Percentiles rank a stretch among this genome's conserved stretches.
phyloP scores from a whole-genome alignment of 140 eudicot genomes.

The Ambrosia hybrid region DNA sequence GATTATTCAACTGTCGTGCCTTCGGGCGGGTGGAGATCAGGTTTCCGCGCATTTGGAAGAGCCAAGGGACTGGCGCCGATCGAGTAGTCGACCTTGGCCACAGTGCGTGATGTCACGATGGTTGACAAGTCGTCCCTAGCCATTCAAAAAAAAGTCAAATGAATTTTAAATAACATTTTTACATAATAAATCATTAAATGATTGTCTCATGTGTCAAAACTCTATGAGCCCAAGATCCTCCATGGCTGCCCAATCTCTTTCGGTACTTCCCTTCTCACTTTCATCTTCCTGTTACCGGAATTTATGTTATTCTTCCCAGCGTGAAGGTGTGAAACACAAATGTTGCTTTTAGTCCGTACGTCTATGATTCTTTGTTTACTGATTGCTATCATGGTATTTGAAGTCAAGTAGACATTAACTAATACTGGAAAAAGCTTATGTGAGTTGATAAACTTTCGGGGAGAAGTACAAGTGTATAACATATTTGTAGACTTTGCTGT shows the following conservation, averaged over 20 bases:
- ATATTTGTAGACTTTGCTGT: neutral
- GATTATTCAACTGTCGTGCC: too few species aligned
- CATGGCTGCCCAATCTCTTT: conserved; percentile 22
- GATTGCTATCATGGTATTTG: neutral
- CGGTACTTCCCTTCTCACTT: conserved; percentile 39
- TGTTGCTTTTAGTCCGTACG: conserved; percentile 54
- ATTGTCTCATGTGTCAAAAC: too few species aligned
- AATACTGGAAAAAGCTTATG: neutral
- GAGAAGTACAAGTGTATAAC: neutral
- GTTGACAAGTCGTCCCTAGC: too few species aligned
- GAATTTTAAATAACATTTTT: too few species aligned
- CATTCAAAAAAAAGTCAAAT: too few species aligned
- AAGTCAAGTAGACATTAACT: conserved; percentile 1
- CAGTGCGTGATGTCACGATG: too few species aligned
- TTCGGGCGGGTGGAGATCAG: too few species aligned
- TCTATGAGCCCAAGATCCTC: too few species aligned
- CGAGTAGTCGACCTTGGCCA: too few species aligned
- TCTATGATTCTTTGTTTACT: neutral
- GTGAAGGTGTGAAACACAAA: neutral
- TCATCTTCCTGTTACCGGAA: conserved; percentile 32
- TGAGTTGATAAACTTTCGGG: neutral
- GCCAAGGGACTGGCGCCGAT: too few species aligned
- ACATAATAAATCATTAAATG: too few species aligned
- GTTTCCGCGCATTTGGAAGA: too few species aligned
- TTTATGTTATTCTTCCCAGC: conserved; percentile 22